phyloP scores from a whole-genome alignment of 1,139 yeast species.

The Sugiyamaella neomexicana region DNA sequence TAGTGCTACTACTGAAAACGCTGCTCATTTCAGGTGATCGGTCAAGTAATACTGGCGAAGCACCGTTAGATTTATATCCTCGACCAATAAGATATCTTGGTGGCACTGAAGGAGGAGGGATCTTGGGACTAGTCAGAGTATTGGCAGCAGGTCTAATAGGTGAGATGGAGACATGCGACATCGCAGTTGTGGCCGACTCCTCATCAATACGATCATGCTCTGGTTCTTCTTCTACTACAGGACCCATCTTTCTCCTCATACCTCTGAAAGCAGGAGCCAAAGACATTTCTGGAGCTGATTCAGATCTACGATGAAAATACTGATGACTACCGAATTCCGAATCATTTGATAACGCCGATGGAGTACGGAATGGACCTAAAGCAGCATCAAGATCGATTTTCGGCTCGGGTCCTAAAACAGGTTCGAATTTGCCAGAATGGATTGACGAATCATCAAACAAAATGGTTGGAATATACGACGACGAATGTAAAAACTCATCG shows the following conservation, averaged over 20 bases:
- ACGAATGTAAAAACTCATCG: conserved; percentile 12
- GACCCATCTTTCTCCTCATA: conserved; percentile 33
- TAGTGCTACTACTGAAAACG: conserved; percentile 11
- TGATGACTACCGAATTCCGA: conserved; percentile 21
- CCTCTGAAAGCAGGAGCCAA: conserved; percentile 24
- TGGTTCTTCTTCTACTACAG: conserved; percentile 37
- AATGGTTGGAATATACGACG: conserved; percentile 19
- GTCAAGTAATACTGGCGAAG: not conserved
- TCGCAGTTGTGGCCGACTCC: conserved; percentile 7
- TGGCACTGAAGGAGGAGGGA: not conserved
- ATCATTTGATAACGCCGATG: conserved; percentile 11
- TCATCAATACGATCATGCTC: conserved; percentile 20
- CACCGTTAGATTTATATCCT: conserved; percentile 8
- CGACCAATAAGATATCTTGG: conserved; percentile 5
- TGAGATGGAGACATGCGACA: conserved; percentile 12
- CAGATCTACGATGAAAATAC: conserved; percentile 34
- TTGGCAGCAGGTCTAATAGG: not conserved
- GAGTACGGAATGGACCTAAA: conserved; percentile 31
- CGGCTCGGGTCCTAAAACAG: conserved; percentile 21
- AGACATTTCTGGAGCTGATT: conserved; percentile 35
- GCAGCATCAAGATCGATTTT: conserved; percentile 41
- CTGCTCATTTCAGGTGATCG: conserved; percentile 10
- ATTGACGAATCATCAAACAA: conserved; percentile 1
- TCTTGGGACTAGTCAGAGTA: not conserved
- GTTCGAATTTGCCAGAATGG: not conserved